A percentile compares a stretch with the other conserved stretches of the same genome.
Evolutionary conservation across 805 yeast genomes (phyloP).

Genomic region (Cyberlindnera bimundalis): DNA sequence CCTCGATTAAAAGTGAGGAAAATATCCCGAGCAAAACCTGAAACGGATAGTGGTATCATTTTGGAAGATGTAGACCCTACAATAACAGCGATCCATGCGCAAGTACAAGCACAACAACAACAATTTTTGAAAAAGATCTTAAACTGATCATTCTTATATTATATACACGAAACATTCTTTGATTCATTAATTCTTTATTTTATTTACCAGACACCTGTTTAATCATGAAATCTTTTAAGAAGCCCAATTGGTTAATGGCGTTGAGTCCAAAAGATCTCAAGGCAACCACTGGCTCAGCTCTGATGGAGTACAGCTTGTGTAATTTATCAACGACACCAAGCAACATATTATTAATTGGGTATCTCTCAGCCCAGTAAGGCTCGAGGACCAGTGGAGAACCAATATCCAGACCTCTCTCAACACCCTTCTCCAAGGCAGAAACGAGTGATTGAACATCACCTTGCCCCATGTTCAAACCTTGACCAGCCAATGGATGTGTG

Average conservation of each 20-base stretch:
- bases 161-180: slow-evolving; percentile 1
- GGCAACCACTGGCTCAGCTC: slow-evolving; percentile 68
- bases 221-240: slow-evolving; percentile 69
- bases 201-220: slow-evolving; percentile 44
- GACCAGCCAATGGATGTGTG: slow-evolving; percentile 96
- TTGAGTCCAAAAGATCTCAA: slow-evolving; percentile 75
- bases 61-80: slow-evolving; percentile 3
- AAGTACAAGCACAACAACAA: slow-evolving; percentile 3
- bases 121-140: slow-evolving; percentile 5
- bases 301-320: slow-evolving; percentile 81
- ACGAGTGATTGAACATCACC: slow-evolving; percentile 78
- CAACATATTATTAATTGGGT: slow-evolving; percentile 72
- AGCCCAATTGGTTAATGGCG: slow-evolving; percentile 56
- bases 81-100: slow-evolving; percentile 2
- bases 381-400: slow-evolving; percentile 81
- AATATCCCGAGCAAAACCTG: background rate
- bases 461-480: slow-evolving; percentile 97
- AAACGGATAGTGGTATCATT: background rate
- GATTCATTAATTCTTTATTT: background rate
- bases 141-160: background rate
- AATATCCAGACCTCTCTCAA: slow-evolving; percentile 78
- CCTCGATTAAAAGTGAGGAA: background rate
- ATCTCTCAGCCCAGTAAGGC: slow-evolving; percentile 82
- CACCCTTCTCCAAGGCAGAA: slow-evolving; percentile 64
- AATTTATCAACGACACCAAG: slow-evolving; percentile 89